These are phyloP conservation scores for Nemania bipapillata DNA, from an alignment of 2,329 filamentous ascomycete species.

Conservation along the genomic window DNA sequence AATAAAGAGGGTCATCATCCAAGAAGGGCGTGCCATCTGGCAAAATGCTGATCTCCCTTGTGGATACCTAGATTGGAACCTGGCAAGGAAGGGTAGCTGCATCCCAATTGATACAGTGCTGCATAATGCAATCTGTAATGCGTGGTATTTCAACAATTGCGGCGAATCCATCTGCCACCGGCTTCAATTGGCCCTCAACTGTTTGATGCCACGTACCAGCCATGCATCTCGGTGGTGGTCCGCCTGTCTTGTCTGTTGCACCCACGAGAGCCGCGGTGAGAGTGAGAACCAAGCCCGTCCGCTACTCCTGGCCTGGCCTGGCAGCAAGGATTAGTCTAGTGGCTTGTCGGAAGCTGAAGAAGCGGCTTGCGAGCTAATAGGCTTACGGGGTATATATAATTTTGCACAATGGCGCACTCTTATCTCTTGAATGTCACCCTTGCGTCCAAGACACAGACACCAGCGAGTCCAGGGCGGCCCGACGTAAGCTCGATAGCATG, in stretches of 20 bases:
- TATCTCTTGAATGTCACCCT: constrained; percentile 27
- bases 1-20: constrained; percentile 52
- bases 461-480: constrained; percentile 5
- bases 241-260: too few species aligned
- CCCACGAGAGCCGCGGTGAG: constrained; percentile 31
- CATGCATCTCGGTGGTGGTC: constrained; percentile 30
- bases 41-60: constrained; percentile 53
- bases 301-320: constrained; percentile 26
- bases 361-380: constrained; percentile 25
- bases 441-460: background rate
- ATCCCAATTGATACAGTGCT: constrained; percentile 40
- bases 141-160: constrained; percentile 35
- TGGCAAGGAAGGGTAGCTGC: constrained; percentile 52
- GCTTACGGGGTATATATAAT: constrained; percentile 12
- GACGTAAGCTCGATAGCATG: constrained; percentile 21
- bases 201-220: constrained; percentile 33
- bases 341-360: constrained; percentile 26
- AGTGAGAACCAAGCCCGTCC: constrained; percentile 19
- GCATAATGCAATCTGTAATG: constrained; percentile 37
- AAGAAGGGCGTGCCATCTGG: constrained; percentile 62
- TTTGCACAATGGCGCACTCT: constrained; percentile 24
- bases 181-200: constrained; percentile 40
- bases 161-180: constrained; percentile 47
- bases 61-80: constrained; percentile 53
- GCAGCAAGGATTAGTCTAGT: constrained; percentile 12